Evolutionary conservation across 1,284 basidiomycete genomes (phyloP), one percentile per base, ranked within the genome.

Genomic region (Leccinum pallidistipes): DNA sequence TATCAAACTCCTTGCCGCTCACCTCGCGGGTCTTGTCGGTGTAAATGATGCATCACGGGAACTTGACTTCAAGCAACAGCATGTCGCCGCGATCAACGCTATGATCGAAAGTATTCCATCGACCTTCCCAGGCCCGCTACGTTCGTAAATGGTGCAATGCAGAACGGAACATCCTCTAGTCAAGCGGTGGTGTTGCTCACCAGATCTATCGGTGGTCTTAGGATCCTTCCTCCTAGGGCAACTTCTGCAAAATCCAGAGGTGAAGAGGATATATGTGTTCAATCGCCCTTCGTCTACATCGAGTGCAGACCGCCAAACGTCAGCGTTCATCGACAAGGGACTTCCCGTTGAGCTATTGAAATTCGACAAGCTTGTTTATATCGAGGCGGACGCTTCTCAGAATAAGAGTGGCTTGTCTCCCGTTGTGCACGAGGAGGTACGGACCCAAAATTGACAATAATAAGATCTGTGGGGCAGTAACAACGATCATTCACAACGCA

Each of bases 151-250:
- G 21, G n/a, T 9, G 18, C 27, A 47, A 5, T 32, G 16, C 8
- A 29, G 21, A 40, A 56, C 12, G 27, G 29, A 27, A 29, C 27
- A 29, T 9, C 18, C 16, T 32, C 47, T 40, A 8, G 4, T n/a
- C 31, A 24, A 50, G 36, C 36, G 12, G 54, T 53, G 8, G 64
- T 65, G 2, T n/a, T 63, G 10, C 59, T 63, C 21, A 65, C 62
- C 1, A 64, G 62, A 10, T 58, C 64, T 14, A 65, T 64, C 5
- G 62, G 64, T 18, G 60, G 64, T 5, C 62, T 63, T 2, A 21
- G 63, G 63, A 34, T 63, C 63, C 5, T 52, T 63, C 40, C 24
- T 63, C 10, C 54, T 63, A 4, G 38, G 53, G 0, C 38, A 32
- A 14, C 64, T 63, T 10, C 29, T 65, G 1, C 24, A 49, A 18